Evolutionary conservation across 371 early-diverging fungal species (phyloP).

Genomic region (Mortierella sp.): DNA sequence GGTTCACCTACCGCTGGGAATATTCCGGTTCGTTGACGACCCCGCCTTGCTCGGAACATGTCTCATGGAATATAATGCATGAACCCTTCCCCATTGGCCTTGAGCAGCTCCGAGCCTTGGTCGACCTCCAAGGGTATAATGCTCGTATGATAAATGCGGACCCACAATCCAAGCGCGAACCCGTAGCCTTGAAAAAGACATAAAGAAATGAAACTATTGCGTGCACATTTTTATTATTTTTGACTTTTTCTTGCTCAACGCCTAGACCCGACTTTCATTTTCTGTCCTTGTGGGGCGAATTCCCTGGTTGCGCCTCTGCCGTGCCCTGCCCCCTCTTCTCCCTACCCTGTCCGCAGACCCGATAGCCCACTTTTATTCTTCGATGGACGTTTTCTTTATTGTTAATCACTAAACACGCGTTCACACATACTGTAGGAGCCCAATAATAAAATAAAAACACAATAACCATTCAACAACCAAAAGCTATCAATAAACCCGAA

Average conservation of each 20-base stretch:
- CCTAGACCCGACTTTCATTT: background rate
- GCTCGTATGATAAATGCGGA: background rate
- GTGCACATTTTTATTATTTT: background rate
- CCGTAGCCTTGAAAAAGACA: background rate
- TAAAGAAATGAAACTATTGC: background rate
- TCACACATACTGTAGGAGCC: background rate
- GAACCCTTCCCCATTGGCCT: slow-evolving; percentile 41
- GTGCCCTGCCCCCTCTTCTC: background rate
- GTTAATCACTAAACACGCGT: background rate
- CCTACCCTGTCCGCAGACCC: background rate
- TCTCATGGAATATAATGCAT: slow-evolving; percentile 59
- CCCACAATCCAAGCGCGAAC: background rate
- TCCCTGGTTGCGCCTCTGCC: background rate
- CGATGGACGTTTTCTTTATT: background rate
- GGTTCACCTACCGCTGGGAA: slow-evolving; percentile 44
- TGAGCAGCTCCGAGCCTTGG: slow-evolving; percentile 47
- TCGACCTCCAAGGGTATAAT: slow-evolving; percentile 54
- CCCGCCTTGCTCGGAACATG: slow-evolving; percentile 65
- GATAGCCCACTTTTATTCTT: background rate
- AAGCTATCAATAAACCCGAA: background rate
- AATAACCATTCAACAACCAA: background rate
- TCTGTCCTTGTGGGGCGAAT: background rate
- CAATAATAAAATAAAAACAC: background rate
- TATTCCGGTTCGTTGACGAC: slow-evolving; percentile 64
- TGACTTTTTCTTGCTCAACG: background rate